These are phyloP conservation scores for Amanita phalloides DNA, from an alignment of 768 basidiomycete genomes.

Conservation along the genomic window DNA sequence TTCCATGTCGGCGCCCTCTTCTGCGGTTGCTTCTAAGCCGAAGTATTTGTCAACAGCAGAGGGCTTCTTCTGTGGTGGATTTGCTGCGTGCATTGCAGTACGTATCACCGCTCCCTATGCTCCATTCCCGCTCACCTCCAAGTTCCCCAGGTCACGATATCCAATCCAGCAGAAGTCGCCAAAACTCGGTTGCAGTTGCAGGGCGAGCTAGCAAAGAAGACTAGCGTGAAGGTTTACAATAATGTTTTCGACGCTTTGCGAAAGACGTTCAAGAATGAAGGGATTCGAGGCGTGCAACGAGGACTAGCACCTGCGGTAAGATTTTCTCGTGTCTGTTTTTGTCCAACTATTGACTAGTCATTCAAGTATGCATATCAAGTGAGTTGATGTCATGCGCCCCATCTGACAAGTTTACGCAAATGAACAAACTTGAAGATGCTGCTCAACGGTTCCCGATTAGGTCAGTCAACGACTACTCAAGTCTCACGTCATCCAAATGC, in stretches of 20 bases:
- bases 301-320: slow-evolving; percentile 84
- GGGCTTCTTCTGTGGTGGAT: slow-evolving; percentile 80
- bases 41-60: slow-evolving; percentile 53
- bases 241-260: slow-evolving; percentile 76
- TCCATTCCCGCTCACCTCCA: slow-evolving; percentile 6
- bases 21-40: slow-evolving; percentile 11
- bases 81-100: slow-evolving; percentile 89
- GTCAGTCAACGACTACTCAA: slow-evolving; percentile 25
- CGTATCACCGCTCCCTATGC: slow-evolving; percentile 15
- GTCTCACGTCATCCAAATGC: not conserved
- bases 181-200: slow-evolving; percentile 96
- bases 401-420: slow-evolving; percentile 3
- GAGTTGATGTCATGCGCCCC: slow-evolving; percentile 15
- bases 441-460: slow-evolving; percentile 84
- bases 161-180: slow-evolving; percentile 75
- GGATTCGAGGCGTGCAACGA: slow-evolving; percentile 84
- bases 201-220: slow-evolving; percentile 79
- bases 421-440: slow-evolving; percentile 46
- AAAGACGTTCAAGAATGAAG: slow-evolving; percentile 88
- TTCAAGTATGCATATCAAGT: slow-evolving; percentile 86
- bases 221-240: slow-evolving; percentile 71
- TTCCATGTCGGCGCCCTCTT: slow-evolving; percentile 9
- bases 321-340: slow-evolving; percentile 6
- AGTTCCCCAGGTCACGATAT: slow-evolving; percentile 54
- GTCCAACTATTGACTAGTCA: not conserved